These are phyloP conservation scores for Pythium graminicola DNA, from an alignment of 352 stramenopile genomes.

Conservation along the genomic window DNA sequence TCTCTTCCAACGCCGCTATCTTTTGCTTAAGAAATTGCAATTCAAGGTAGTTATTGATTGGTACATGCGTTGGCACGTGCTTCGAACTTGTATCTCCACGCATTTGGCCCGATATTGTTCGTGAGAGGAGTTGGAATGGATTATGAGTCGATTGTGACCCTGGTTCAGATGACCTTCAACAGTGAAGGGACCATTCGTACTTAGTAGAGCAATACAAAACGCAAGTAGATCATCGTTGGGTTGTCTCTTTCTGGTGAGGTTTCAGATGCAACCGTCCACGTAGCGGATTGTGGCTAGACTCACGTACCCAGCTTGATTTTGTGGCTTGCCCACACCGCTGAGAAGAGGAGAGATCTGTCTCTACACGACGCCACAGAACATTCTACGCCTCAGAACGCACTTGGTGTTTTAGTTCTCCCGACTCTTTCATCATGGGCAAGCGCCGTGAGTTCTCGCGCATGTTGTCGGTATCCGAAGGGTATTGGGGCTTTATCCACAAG, in stretches of 20 bases:
- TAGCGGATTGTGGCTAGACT: no score
- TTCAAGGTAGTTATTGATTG: constrained; percentile 13
- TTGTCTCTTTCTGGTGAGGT: not conserved
- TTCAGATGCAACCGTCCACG: no score
- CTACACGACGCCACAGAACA: not conserved
- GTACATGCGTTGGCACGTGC: not conserved
- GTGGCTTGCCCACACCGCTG: no score
- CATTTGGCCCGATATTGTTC: no score
- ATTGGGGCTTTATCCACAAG: constrained; percentile 73
- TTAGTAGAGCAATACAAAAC: constrained; percentile 10
- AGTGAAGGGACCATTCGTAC: not conserved
- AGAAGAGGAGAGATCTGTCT: not conserved
- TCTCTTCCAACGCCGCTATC: constrained; percentile 20
- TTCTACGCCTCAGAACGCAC: not conserved
- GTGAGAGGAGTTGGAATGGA: no score
- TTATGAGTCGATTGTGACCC: not conserved
- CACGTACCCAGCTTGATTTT: no score
- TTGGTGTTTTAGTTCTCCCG: not conserved
- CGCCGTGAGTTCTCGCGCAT: constrained; percentile 56
- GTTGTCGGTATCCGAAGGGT: constrained; percentile 65
- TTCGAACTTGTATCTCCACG: no score
- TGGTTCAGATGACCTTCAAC: no score
- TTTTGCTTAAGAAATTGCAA: constrained; percentile 19
- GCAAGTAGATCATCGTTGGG: not conserved
- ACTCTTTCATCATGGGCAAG: constrained; percentile 43